Evolutionary conservation across 2,329 filamentous ascomycete genomes (phyloP), one percentile per base, ranked within the genome.

Genomic region (Bimuria novae-zelandiae): DNA sequence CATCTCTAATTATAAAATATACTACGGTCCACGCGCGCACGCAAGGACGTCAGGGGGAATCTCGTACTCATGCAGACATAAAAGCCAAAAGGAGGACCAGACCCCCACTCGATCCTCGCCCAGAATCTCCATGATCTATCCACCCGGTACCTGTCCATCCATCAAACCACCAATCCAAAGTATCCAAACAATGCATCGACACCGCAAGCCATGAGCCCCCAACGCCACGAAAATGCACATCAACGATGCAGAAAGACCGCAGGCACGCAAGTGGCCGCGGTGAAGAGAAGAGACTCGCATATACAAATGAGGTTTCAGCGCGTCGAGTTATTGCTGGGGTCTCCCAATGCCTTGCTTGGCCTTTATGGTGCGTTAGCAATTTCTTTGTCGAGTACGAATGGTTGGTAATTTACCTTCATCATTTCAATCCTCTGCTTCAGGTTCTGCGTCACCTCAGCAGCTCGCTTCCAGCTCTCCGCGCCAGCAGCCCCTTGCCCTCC

Each of bases 361-460:
- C 72, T 75, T 45, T 8, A 32, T 35, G 14, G 19, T n/a, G 17
- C 29, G 49, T 69, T 49, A 67, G 65, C 19, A 44, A 10, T 36
- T 7, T 36, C 10, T 23, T 19, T 1, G 17, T 8, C 7, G 19
- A n/a, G 22, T 35, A 19, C 19, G n/a, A 16, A 30, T n/a, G 29
- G 5, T 7, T n/a, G 12, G 5, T 21, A 51, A 70, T 78, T 59
- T 66, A 83, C 85, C 82, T 97, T 99, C 94, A 99, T 99, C 80
- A 94, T 89, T 79, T 97, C 94, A 74, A 99, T 99, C 72, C 94
- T 86, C 47, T 93, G 92, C 79, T 97, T 99, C 68, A 99, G 76
- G 73, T 97, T 94, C 75, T 92, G 97, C 49, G 94, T 99, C 52
- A 99, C 94, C 78, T 99, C 94, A 2, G 94, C 94, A 16, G 94